Percentiles rank a stretch among this genome's conserved stretches.
Conservation (phyloP, 2,329 filamentous ascomycete genomes). For the Ophiostoma tasmaniense region DNA sequence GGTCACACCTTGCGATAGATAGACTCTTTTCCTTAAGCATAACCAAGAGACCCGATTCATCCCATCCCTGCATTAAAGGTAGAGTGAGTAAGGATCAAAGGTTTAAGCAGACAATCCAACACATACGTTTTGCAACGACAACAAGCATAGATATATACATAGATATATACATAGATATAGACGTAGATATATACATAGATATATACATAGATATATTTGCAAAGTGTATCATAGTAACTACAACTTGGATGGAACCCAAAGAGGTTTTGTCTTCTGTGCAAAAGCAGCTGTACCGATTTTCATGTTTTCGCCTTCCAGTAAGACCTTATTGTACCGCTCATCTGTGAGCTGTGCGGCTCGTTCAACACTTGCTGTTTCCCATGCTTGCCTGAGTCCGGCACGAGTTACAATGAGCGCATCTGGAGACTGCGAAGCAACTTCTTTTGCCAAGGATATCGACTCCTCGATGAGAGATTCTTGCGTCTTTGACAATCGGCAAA, state of each 20-base stretch:
- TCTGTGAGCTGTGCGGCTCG: slow-evolving; percentile 22
- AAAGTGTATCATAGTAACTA: no score
- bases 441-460: slow-evolving; percentile 52
- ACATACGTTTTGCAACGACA: no score
- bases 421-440: slow-evolving; percentile 59
- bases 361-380: slow-evolving; percentile 44
- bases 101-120: no score
- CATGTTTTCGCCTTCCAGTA: slow-evolving; percentile 23
- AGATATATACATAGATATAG: no score
- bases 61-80: no score
- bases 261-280: slow-evolving; percentile 23
- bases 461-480: slow-evolving; percentile 27
- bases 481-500: slow-evolving; percentile 48
- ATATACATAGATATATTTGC: no score
- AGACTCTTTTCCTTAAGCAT: no score
- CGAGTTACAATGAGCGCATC: slow-evolving; percentile 66
- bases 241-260: slow-evolving; percentile 25
- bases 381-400: slow-evolving; percentile 62
- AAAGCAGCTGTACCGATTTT: slow-evolving; percentile 25
- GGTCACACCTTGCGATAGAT: no score
- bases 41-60: no score
- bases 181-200: no score
- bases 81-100: no score
- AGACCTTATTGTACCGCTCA: slow-evolving; percentile 22
- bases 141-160: no score